A percentile compares a stretch with the other conserved stretches of the same genome.
Conservation (phyloP, 2,329 filamentous ascomycete species). For the Fusarium sp. region DNA sequence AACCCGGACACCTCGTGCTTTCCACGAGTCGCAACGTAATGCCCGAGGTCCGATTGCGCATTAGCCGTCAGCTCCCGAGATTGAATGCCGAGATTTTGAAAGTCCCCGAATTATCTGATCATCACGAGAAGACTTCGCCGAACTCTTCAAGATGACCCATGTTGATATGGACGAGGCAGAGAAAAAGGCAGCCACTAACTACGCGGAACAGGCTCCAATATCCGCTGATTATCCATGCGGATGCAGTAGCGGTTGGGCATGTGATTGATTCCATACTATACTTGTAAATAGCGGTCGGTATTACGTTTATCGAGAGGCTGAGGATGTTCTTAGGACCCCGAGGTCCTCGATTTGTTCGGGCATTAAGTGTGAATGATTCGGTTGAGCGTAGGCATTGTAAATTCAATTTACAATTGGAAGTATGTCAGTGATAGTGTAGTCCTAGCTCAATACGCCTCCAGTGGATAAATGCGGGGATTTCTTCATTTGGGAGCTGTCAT, state of each 20-base stretch:
- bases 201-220: neutral
- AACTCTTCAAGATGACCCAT: neutral
- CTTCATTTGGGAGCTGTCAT: neutral
- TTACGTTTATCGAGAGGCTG: constrained; percentile 2
- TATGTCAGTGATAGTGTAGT: neutral
- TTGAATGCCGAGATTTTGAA: neutral
- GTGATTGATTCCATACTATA: neutral
- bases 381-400: neutral
- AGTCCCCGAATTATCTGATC: neutral
- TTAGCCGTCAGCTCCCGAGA: neutral
- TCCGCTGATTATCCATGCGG: neutral
- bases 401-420: neutral
- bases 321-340: neutral
- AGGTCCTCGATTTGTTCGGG: neutral
- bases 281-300: neutral
- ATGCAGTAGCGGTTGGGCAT: neutral
- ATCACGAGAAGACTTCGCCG: neutral
- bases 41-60: neutral
- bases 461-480: neutral
- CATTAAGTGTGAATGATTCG: neutral
- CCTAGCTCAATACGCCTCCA: neutral
- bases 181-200: constrained; percentile 4
- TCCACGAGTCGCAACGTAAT: neutral
- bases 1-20: neutral
- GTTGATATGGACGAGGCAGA: neutral